Evolutionary conservation across 768 basidiomycete species (phyloP).

Genomic region (Russula compacta): DNA sequence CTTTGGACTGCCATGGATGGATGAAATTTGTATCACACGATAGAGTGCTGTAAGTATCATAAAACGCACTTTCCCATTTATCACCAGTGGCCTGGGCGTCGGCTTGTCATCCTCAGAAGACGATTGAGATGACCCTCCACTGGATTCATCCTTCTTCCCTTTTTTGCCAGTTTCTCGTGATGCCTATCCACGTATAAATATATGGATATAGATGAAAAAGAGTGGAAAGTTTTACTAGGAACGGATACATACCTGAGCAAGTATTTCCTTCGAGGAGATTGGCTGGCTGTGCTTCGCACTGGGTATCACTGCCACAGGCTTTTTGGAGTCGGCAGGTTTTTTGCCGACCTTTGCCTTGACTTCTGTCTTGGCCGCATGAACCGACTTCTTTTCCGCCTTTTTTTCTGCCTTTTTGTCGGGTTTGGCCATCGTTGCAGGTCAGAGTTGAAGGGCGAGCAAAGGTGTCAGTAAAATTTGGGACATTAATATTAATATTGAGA

Average conservation of each 20-base stretch:
- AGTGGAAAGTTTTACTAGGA: not conserved
- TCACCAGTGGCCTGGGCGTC: conserved; percentile 22
- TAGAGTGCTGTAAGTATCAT: not conserved
- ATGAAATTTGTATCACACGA: not conserved
- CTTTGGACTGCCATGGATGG: conserved; percentile 26
- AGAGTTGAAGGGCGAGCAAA: conserved; percentile 16
- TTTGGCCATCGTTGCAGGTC: conserved; percentile 31
- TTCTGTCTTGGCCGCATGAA: conserved; percentile 21
- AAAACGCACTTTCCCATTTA: conserved; percentile 8
- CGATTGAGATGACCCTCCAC: conserved; percentile 26
- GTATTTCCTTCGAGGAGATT: conserved; percentile 35
- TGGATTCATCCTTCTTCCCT: conserved; percentile 21
- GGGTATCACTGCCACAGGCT: conserved; percentile 13
- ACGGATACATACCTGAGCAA: conserved; percentile 29
- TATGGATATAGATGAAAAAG: not conserved
- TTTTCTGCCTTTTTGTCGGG: conserved; percentile 34
- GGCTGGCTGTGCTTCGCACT: conserved; percentile 24
- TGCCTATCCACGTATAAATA: not conserved
- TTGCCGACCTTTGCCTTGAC: conserved; percentile 26
- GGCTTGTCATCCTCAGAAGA: conserved; percentile 33
- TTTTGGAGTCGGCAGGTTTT: conserved; percentile 30
- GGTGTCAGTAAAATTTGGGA: conserved; percentile 8
- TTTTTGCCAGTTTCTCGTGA: conserved; percentile 16
- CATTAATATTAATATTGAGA: too few relatives aligned
- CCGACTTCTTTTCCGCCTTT: conserved; percentile 29